Base-by-base conservation (phyloP, 352 stramenopile genomes). In the Globisporangium megalacanthum region DNA sequence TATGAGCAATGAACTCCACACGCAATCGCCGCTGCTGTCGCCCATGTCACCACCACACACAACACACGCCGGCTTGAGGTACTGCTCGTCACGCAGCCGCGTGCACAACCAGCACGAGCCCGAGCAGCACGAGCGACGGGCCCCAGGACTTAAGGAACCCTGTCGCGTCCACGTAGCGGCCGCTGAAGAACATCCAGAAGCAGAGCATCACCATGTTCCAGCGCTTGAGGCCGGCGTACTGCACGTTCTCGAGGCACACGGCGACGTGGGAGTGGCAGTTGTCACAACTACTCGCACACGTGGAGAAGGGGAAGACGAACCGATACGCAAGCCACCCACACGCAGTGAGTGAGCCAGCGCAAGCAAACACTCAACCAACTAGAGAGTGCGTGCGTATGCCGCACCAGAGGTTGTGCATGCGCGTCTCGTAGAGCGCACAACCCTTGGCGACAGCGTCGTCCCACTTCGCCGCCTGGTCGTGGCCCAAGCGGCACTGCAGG, bases 251-350 rank as follows among this genome's bases (percentile, higher is more conserved):
- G 25, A 92, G 70, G 58, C 83, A 91, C 57, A 75, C 73, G 17
- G 89, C 93, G 15, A 98, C 95, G 62, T 99, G 96, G 31, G 91
- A 98, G 74, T 99, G 96, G 69, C 96, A 99, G 74, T 99, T 99
- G 72, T 98, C 94, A 68, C 94, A 98, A 64, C 73, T 84, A 36
- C 33, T 25, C 4, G 47, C 15, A 17, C 46, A 14, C 25, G 25
- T 29, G 25, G 25, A 29, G 25, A 29, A 29, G 25, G 4, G 25
- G 25, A 29, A 29, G 4, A 29, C 25, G 25, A 29, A 29, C 25
- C 25, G 25, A 29, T 29, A 29, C 25, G 25, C 25, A 29, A 29
- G 25, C 25, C 25, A 29, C 25, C 25, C 25, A 29, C 25, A 29
- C 4, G 4, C 25, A 29, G 25, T 29, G 25, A 29, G 25, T 29